A percentile compares a stretch with the other conserved stretches of the same genome.
Conservation (phyloP, 148 eudicot species). For the Chenopodium suecicum region DNA sequence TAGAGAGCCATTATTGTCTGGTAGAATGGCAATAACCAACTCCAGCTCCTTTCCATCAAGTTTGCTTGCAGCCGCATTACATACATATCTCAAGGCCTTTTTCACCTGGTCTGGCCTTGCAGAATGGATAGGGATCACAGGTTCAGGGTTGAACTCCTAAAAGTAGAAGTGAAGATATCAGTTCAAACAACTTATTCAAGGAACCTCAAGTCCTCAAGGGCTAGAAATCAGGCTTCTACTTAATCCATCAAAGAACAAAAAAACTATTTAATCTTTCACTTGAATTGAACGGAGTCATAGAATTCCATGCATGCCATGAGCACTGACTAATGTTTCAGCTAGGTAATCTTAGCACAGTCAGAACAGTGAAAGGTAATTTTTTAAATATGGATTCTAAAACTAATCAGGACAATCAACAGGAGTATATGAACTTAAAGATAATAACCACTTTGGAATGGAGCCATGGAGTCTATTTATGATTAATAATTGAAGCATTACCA, state of each 20-base stretch:
- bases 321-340: background rate
- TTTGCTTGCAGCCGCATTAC: constrained; percentile 41
- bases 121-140: constrained; percentile 60
- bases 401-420: background rate
- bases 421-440: background rate
- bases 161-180: constrained; percentile 2
- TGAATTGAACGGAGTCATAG: background rate
- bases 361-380: background rate
- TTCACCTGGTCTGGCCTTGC: constrained; percentile 79
- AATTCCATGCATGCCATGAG: background rate
- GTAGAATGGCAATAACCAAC: constrained; percentile 65
- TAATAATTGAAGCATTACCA: constrained; percentile 39
- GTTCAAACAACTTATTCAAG: background rate
- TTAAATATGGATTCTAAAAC: no score
- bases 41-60: constrained; percentile 66
- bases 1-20: constrained; percentile 76
- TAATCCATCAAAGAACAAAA: background rate
- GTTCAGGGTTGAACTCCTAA: constrained; percentile 69
- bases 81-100: constrained; percentile 64
- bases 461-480: constrained; percentile 1
- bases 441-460: background rate
- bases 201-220: background rate
- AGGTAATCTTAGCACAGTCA: background rate
- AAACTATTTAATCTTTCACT: background rate
- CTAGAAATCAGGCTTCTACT: background rate